These are phyloP conservation scores for Phlebiopsis flavidoalba DNA, from an alignment of 768 basidiomycete genomes.

Conservation along the genomic window DNA sequence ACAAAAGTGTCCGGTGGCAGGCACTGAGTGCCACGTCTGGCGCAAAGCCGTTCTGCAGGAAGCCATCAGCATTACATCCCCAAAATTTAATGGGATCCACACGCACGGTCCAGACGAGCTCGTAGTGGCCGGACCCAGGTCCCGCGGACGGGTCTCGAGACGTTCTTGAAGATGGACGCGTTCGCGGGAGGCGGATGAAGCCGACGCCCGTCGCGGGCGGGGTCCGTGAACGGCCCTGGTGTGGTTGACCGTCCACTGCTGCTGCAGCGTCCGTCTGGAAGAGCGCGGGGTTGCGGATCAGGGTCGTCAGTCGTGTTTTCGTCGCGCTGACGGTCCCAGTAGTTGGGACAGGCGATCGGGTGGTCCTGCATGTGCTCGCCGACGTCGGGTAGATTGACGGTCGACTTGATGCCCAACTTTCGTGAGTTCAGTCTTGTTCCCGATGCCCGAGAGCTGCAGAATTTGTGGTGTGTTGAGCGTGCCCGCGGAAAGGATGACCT, in stretches of 20 bases:
- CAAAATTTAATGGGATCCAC: not conserved
- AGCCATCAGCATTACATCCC: not conserved
- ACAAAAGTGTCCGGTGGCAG: constrained; percentile 7
- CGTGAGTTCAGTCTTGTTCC: not conserved
- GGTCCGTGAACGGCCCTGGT: constrained; percentile 25
- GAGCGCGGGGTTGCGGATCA: constrained; percentile 10
- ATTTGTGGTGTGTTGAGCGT: constrained; percentile 25
- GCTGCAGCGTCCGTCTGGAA: constrained; percentile 8
- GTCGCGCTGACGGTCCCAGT: not conserved
- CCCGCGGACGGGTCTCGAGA: constrained; percentile 29
- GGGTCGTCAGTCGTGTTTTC: constrained; percentile 9
- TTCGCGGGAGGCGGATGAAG: constrained; percentile 19
- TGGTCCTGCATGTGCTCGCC: constrained; percentile 19
- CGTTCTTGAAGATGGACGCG: constrained; percentile 19
- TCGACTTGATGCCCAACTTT: constrained; percentile 17
- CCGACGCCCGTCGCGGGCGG: constrained; percentile 12
- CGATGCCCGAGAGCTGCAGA: constrained; percentile 16
- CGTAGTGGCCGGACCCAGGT: not conserved
- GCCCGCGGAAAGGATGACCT: constrained; percentile 21
- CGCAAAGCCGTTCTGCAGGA: constrained; percentile 4
- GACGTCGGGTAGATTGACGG: constrained; percentile 25
- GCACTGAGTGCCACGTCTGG: not conserved
- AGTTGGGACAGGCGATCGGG: constrained; percentile 4
- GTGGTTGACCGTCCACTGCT: constrained; percentile 25
- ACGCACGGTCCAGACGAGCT: not conserved